A percentile compares a stretch with the other conserved stretches of the same genome.
Conservation (phyloP, 2,329 filamentous ascomycete genomes). For the Cladophialophora yegresii region DNA sequence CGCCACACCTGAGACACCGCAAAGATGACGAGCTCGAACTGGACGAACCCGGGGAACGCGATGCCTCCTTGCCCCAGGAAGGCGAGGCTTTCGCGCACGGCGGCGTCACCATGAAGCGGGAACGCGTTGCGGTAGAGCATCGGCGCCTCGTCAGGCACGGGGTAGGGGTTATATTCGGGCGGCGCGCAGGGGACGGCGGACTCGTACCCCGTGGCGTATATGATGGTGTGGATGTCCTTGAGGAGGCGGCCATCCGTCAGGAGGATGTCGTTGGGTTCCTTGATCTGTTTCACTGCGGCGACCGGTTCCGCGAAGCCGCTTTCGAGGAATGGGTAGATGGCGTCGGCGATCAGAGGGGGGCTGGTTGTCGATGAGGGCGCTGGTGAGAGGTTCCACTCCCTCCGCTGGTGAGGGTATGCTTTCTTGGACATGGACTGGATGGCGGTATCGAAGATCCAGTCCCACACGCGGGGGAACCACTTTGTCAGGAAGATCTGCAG, state of each 20-base stretch:
- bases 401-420: slow-evolving; percentile 8
- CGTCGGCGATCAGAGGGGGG: slow-evolving; percentile 34
- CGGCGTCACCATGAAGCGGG: slow-evolving; percentile 39
- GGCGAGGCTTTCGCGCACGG: slow-evolving; percentile 49
- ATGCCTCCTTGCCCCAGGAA: slow-evolving; percentile 46
- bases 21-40: slow-evolving; percentile 51
- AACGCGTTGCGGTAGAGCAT: slow-evolving; percentile 52
- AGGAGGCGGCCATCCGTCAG: slow-evolving; percentile 19
- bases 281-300: slow-evolving; percentile 6
- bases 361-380: slow-evolving; percentile 7
- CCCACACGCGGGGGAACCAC: slow-evolving; percentile 16
- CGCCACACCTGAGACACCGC: slow-evolving; percentile 51
- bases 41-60: slow-evolving; percentile 43
- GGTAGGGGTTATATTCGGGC: slow-evolving; percentile 32
- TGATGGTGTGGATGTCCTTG: slow-evolving; percentile 41
- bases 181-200: slow-evolving; percentile 39
- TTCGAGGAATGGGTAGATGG: slow-evolving; percentile 32
- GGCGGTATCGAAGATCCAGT: slow-evolving; percentile 13
- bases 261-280: slow-evolving; percentile 16
- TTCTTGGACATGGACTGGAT: slow-evolving; percentile 8
- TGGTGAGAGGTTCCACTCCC: slow-evolving; percentile 18
- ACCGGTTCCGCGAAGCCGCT: slow-evolving; percentile 24
- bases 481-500: slow-evolving; percentile 17
- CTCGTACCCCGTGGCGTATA: slow-evolving; percentile 44
- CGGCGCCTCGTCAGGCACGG: slow-evolving; percentile 35